A percentile compares a stretch with the other conserved stretches of the same genome.
These are phyloP conservation scores for Phytophthora rubi DNA, from an alignment of 352 stramenopile genomes.

Conservation along the genomic window DNA sequence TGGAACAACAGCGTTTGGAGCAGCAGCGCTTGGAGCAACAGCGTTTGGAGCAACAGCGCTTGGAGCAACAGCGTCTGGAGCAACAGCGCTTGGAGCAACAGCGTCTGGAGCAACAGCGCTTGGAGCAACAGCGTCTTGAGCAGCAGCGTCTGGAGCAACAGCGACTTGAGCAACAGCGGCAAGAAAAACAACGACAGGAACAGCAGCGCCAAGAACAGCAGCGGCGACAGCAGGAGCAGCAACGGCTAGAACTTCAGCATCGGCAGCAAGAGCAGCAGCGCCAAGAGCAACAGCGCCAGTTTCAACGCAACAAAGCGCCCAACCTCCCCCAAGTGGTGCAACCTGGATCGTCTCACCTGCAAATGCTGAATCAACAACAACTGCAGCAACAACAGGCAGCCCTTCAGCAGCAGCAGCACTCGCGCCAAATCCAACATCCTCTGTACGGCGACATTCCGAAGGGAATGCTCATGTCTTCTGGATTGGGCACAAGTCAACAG, in stretches of 20 bases:
- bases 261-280: conserved; percentile 40
- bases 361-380: conserved; percentile 60
- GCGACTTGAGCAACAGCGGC: conserved; percentile 24
- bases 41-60: conserved; percentile 31
- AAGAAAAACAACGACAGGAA: conserved; percentile 32
- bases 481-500: conserved; percentile 47
- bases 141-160: conserved; percentile 25
- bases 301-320: conserved; percentile 41
- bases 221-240: conserved; percentile 30
- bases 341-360: conserved; percentile 45
- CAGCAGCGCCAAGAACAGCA: conserved; percentile 35
- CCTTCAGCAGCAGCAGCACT: conserved; percentile 52
- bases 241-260: conserved; percentile 36
- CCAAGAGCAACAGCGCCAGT: conserved; percentile 45
- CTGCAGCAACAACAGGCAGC: conserved; percentile 52
- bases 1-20: conserved; percentile 38
- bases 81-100: conserved; percentile 29
- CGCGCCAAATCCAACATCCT: conserved; percentile 55
- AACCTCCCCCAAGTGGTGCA: conserved; percentile 43
- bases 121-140: conserved; percentile 28
- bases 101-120: conserved; percentile 32
- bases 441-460: conserved; percentile 65
- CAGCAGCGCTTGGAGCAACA: conserved; percentile 25
- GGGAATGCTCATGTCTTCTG: conserved; percentile 53
- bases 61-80: conserved; percentile 27